Evolutionary conservation across 768 basidiomycete genomes (phyloP), one percentile per base, ranked within the genome.

Genomic region (Rubroboletus satanas): DNA sequence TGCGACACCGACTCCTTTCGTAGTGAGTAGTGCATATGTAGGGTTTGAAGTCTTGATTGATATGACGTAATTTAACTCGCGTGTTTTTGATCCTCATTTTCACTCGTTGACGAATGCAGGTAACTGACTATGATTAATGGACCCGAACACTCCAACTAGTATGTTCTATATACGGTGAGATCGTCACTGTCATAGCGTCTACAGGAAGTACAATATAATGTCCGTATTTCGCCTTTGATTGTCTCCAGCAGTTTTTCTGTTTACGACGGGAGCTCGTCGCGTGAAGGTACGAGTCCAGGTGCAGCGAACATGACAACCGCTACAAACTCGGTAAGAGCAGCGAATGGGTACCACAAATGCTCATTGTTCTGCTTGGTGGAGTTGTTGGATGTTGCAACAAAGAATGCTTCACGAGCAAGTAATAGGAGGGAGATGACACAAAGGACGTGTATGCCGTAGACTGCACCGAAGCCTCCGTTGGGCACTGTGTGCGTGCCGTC

Each of bases 271-370:
- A 67, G 59, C 54, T 67, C 63, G 3, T 65, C 66, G 4, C 61
- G 60, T 7, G 66, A 67, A 26, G 72, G 72, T 11, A 73, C 66
- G 7, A 73, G 62, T 23, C 72, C 72, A 18, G 70, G 70, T 29
- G 62, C 56, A 36, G 66, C 44, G 31, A 73, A 73, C 45, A 73
- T 46, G 32, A 66, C 31, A 3, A 67, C 71, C 2, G 70, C 70
- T 14, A 70, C 39, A 36, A 72, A 55, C 56, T 74, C 73, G 4
- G 73, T 61, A 11, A 66, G 45, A 9, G 68, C 73, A 35, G 67
- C 63, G 17, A 73, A 61, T 21, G 70, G 70, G 49, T 73, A 74
- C 64, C 68, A 74, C 47, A 64, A 61, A 17, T 59, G 52, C 48
- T 73, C 70, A n/a, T 67, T 36, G 44, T 67, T 66, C 48, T 70